Evolutionary conservation across 441 rosid species (phyloP), one percentile per base, ranked within the genome.

Genomic region (Hura crepitans): DNA sequence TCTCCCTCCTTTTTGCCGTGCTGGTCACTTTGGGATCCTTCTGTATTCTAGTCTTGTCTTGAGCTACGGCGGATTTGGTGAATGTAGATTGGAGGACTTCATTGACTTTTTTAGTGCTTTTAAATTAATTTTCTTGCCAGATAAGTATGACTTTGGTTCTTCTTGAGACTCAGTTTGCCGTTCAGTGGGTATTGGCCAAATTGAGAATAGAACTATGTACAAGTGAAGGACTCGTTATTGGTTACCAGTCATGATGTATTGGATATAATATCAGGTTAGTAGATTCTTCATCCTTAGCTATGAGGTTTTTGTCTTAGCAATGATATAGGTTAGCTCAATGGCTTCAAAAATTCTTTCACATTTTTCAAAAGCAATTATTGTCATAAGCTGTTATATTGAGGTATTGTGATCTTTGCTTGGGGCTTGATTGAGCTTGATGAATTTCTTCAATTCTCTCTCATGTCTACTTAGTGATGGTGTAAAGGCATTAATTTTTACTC

Each of bases 1-100:
- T 12, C 27, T 27, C 17, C 50, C 50, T 55, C 13, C 14, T 0
- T 65, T 35, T 45, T 62, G 9, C 14, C 39, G 46, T 43, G 72
- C 4, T 68, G 64, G 47, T 65, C 43, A n/a, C 46, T 31, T 43
- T 65, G 28, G 60, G 67, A 65, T 62, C 7, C 6, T 55, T 22
- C 60, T 75, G 68, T 18, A 51, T 5, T 61, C 18, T 27, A 55
- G 46, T 27, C n/a, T 50, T 30, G 43, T 51, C 13, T 71, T 20
- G 13, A 22, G 22, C 27, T 30, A 31, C 72, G 12, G 46, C 46
- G 56, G 18, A 18, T 37, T 51, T 53, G 47, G 25, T 57, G 54
- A 37, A 42, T 62, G 42, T 51, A 66, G 55, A 37, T 49, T 20
- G 37, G 33, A 27, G 33, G 43, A 58, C 2, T 17, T 46, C 2